Evolutionary conservation across 2,329 filamentous ascomycete species (phyloP).

Genomic region (Nemania diffusa): DNA sequence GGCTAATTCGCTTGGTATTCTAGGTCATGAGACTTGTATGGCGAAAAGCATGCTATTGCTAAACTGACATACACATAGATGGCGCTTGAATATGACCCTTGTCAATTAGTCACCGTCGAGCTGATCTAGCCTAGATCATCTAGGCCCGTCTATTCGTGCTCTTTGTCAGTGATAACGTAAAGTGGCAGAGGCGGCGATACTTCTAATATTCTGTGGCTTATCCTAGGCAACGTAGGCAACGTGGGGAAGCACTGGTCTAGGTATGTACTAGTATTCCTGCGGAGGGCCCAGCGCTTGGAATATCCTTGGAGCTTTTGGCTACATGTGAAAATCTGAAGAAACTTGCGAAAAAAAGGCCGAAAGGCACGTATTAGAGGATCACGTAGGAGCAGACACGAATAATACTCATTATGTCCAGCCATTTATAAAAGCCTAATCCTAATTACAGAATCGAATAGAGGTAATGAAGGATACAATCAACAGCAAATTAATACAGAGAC

Average conservation of each 20-base stretch:
- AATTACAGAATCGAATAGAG: too few species aligned
- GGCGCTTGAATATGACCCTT: background rate
- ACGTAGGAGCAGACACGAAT: background rate
- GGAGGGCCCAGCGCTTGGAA: background rate
- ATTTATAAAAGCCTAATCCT: too few species aligned
- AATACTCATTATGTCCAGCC: too few species aligned
- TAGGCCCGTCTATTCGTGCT: constrained; percentile 4
- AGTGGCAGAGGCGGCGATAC: background rate
- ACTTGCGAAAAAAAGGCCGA: background rate
- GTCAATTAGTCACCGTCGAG: background rate
- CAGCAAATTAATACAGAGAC: background rate
- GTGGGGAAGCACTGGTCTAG: constrained; percentile 5
- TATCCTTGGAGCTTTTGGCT: background rate
- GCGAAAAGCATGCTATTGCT: background rate
- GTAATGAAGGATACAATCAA: background rate
- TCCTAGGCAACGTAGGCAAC: background rate
- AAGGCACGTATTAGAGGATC: background rate
- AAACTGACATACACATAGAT: background rate
- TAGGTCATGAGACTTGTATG: background rate
- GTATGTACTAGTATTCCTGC: background rate
- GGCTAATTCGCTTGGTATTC: background rate
- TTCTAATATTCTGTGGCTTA: background rate
- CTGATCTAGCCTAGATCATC: too few species aligned
- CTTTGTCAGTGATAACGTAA: background rate
- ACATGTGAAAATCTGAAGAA: constrained; percentile 7